phyloP scores from a whole-genome alignment of 768 basidiomycete genomes.

The Hygrocybe coccinea region DNA sequence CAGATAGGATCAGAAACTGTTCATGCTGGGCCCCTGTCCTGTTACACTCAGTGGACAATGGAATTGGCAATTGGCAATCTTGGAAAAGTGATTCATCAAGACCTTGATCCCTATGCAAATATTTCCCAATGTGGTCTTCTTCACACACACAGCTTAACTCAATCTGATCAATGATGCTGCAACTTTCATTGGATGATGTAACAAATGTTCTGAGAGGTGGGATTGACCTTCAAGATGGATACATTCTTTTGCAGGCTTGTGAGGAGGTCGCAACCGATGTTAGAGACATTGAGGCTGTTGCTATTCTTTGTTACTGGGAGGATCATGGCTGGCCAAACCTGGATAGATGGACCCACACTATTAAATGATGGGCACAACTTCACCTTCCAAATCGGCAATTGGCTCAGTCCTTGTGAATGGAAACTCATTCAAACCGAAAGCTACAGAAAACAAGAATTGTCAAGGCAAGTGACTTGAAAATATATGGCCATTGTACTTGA shows the following conservation, averaged over 20 bases:
- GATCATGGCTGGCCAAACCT: neutral
- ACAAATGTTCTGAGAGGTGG: neutral
- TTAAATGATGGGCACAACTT: slow-evolving; percentile 12
- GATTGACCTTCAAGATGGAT: slow-evolving; percentile 1
- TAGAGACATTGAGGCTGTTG: neutral
- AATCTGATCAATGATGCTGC: slow-evolving; percentile 1
- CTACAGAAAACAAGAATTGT: slow-evolving; percentile 5
- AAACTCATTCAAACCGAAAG: neutral
- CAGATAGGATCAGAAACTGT: slow-evolving; percentile 5
- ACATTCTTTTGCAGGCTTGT: slow-evolving; percentile 4
- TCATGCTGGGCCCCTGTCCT: neutral
- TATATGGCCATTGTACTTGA: neutral
- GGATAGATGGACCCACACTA: neutral
- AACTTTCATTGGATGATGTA: neutral
- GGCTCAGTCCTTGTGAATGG: slow-evolving; percentile 8
- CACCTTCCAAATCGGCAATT: slow-evolving; percentile 11
- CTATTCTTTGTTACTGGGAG: neutral
- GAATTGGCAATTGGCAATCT: slow-evolving; percentile 9
- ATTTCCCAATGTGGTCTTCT: slow-evolving; percentile 8
- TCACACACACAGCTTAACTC: slow-evolving; percentile 1
- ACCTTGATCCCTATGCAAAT: slow-evolving; percentile 7
- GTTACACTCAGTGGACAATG: slow-evolving; percentile 7
- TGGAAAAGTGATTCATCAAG: slow-evolving; percentile 7
- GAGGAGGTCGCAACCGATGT: neutral
- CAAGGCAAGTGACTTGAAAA: neutral